Evolutionary conservation across 768 basidiomycete species (phyloP).

Genomic region (Gelatoporia subvermispora): DNA sequence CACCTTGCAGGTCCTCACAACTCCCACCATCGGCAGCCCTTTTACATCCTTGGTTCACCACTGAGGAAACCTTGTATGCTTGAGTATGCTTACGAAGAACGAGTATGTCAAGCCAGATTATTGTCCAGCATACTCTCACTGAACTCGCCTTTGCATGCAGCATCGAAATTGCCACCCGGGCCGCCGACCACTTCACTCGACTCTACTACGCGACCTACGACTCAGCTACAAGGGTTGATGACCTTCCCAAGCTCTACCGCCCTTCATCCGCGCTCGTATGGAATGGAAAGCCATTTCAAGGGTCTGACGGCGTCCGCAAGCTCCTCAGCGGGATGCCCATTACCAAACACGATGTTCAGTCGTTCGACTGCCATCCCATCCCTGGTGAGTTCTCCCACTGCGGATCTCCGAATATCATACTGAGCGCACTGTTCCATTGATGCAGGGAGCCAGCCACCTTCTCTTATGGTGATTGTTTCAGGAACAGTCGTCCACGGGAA

Average conservation of each 20-base stretch:
- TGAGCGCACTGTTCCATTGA: background rate
- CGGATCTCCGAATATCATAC: background rate
- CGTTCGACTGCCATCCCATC: slow-evolving; percentile 87
- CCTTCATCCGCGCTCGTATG: slow-evolving; percentile 71
- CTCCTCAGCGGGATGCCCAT: slow-evolving; percentile 69
- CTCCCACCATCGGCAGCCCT: too few relatives aligned
- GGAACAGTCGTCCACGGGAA: slow-evolving; percentile 73
- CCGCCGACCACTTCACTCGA: slow-evolving; percentile 78
- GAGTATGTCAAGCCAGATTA: slow-evolving; percentile 22
- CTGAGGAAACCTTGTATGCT: too few relatives aligned
- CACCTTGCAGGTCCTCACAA: too few relatives aligned
- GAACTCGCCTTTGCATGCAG: slow-evolving; percentile 38
- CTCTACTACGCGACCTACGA: slow-evolving; percentile 83
- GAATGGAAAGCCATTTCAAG: slow-evolving; percentile 81
- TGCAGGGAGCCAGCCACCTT: slow-evolving; percentile 72
- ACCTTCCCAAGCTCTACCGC: slow-evolving; percentile 80
- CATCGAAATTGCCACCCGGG: slow-evolving; percentile 80
- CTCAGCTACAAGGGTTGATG: slow-evolving; percentile 67
- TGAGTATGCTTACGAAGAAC: slow-evolving; percentile 30
- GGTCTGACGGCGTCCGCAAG: slow-evolving; percentile 60
- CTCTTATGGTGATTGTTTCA: slow-evolving; percentile 73
- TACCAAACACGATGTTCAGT: slow-evolving; percentile 82
- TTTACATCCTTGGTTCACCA: too few relatives aligned
- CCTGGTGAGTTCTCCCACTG: slow-evolving; percentile 46
- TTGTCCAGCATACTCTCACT: background rate